These are phyloP conservation scores for Lathyrus aphaca DNA, from an alignment of 306 rosid genomes.

Conservation along the genomic window DNA sequence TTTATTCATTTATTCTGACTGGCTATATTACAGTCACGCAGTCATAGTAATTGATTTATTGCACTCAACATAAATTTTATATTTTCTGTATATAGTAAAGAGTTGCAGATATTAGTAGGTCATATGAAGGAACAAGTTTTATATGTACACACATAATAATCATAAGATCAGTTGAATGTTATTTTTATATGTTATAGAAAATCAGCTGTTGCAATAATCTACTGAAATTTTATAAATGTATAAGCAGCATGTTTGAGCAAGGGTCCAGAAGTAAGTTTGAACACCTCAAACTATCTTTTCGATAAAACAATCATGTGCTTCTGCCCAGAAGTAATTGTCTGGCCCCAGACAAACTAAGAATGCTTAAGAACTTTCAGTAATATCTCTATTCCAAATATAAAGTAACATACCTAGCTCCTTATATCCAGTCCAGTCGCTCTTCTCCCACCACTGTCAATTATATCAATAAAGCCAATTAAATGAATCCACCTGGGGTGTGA, in stretches of 20 bases:
- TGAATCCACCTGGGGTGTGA: conserved; percentile 79
- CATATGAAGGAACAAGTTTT: background rate
- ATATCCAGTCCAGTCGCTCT: conserved; percentile 99
- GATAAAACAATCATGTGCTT: conserved; percentile 24
- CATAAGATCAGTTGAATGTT: conserved; percentile 1
- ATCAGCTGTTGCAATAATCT: conserved; percentile 15
- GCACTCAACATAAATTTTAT: background rate
- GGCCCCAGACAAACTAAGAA: conserved; percentile 17
- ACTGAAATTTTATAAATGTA: conserved; percentile 23
- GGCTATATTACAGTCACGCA: background rate
- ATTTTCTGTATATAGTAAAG: background rate
- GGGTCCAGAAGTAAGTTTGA: conserved; percentile 29
- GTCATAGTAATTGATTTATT: conserved; percentile 19
- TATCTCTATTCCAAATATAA: conserved; percentile 27
- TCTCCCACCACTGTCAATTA: conserved; percentile 99
- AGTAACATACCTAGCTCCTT: conserved; percentile 90
- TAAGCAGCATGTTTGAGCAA: conserved; percentile 21
- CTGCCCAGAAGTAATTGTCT: conserved; percentile 14
- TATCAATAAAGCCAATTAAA: conserved; percentile 95
- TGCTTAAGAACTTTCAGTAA: conserved; percentile 6
- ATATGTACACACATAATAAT: background rate
- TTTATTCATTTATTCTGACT: conserved; percentile 6
- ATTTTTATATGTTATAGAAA: background rate
- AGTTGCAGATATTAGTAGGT: conserved; percentile 15
- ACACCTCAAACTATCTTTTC: conserved; percentile 10